Conservation (phyloP, 1,284 basidiomycete genomes). For the Apiotrichum sp. region DNA sequence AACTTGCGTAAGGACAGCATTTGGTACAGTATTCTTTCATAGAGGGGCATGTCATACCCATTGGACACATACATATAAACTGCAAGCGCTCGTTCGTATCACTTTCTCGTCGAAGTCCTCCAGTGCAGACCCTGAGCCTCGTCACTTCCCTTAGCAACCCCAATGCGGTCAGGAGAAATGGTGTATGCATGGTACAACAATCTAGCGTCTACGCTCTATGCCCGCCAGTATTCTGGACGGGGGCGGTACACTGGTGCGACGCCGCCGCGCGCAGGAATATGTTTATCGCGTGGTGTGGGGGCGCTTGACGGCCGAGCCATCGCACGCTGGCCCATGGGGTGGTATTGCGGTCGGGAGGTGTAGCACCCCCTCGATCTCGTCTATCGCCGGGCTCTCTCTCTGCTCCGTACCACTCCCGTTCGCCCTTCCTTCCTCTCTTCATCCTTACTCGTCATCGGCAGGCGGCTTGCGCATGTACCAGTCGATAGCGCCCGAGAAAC, state of each 20-base stretch:
- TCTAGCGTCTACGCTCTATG: constrained; percentile 3
- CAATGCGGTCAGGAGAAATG: constrained; percentile 7
- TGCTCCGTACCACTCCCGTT: no score
- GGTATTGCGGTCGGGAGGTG: no score
- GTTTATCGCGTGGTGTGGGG: no score
- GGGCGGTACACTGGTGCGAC: no score
- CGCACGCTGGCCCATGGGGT: no score
- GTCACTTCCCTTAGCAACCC: no score
- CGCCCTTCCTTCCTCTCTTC: not conserved
- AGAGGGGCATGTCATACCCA: not conserved
- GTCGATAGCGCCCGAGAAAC: constrained; percentile 84
- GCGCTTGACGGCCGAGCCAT: no score
- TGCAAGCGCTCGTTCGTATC: not conserved
- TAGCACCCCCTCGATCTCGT: no score
- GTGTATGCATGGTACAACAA: constrained; percentile 11
- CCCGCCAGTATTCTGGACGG: not conserved
- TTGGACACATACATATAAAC: not conserved
- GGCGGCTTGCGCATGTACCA: constrained; percentile 75
- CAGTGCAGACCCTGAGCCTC: no score
- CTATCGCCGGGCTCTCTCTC: no score
- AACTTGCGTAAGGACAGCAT: not conserved
- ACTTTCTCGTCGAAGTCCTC: no score
- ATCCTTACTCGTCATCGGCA: constrained; percentile 60
- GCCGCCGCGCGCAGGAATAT: no score
- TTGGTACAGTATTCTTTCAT: not conserved